Base-by-base conservation (phyloP, 2,329 filamentous ascomycete species). In the Colletotrichum sp. region DNA sequence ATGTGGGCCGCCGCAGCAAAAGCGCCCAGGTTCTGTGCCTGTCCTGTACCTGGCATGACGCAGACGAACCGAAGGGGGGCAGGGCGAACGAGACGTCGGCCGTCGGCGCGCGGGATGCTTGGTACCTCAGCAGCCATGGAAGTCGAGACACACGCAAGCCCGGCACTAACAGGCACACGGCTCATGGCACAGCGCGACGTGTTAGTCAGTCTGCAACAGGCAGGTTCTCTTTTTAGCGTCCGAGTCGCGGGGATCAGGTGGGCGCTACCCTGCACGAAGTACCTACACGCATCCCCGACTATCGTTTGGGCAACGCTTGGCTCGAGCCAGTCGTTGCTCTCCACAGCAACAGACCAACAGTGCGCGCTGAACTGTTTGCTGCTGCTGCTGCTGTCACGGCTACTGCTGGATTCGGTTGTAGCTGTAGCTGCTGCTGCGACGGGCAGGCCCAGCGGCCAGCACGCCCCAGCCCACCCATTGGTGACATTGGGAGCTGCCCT, bases 1-100 rank as follows among this genome's bases (percentile, higher is more conserved):
- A 39, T 52, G 28, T 64, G 71, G 71, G 13, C 4, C 19, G 11
- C 22, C 32, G 15, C n/a, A 44, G 57, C 30, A 71, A 73, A 55
- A 70, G 66, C 28, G 36, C 19, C 6, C 22, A 22, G 65, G 15
- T 34, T 39, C 34, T 25, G 27, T 65, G 15, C 22, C 60, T 60
- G 63, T 34, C 19, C 59, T 61, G 72, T 75, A 59, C 72, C 72
- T 75, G 72, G 61, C 72, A 72, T 75, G 72, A 72, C 72, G 72
- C 72, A 72, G 68, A 67, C 36, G 61, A 61, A 61, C 28, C 28
- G 19, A 13, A 57, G 36, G 55, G 55, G 32, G 32, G 59, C 59
- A 61, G 59, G 59, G 59, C 30, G 59, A 61, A 22, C 59, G 59
- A 61, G 27, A 61, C 27, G 59, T 34, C 30, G 30, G 57, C 57